Evolutionary conservation across 2,329 filamentous ascomycete species (phyloP).

Genomic region (Parasarocladium wereldwijsianum): DNA sequence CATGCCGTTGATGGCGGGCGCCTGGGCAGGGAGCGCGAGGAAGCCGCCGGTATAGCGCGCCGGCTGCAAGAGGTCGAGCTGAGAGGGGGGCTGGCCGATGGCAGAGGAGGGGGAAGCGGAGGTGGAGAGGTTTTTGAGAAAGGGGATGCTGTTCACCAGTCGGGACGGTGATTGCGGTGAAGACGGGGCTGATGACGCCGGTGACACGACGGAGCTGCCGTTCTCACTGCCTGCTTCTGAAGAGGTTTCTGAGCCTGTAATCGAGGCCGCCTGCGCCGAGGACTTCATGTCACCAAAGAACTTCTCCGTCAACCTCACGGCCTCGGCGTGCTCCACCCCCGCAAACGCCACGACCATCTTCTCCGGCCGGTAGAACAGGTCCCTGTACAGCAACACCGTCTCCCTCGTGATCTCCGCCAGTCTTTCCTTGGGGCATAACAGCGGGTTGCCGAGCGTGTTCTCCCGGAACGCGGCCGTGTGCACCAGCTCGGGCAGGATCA

Average conservation of each 20-base stretch:
- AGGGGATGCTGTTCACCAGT: slow-evolving; percentile 70
- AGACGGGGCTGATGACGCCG: slow-evolving; percentile 14
- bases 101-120: slow-evolving; percentile 50
- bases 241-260: slow-evolving; percentile 40
- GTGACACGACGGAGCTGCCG: slow-evolving; percentile 14
- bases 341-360: slow-evolving; percentile 91
- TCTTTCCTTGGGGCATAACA: slow-evolving; percentile 80
- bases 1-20: slow-evolving; percentile 63
- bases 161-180: slow-evolving; percentile 40
- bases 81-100: slow-evolving; percentile 29
- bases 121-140: slow-evolving; percentile 78
- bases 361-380: slow-evolving; percentile 76
- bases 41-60: slow-evolving; percentile 91
- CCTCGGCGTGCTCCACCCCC: slow-evolving; percentile 69
- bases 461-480: slow-evolving; percentile 93
- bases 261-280: slow-evolving; percentile 32
- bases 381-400: slow-evolving; percentile 65
- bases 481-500: slow-evolving; percentile 88
- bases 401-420: slow-evolving; percentile 58
- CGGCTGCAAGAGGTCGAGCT: slow-evolving; percentile 44
- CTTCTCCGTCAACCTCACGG: slow-evolving; percentile 64
- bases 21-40: slow-evolving; percentile 67
- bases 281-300: slow-evolving; percentile 85
- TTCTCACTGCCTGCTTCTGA: slow-evolving; percentile 17
- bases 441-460: slow-evolving; percentile 87